These are phyloP conservation scores for Rhodosporidiobolus sp. DNA, from an alignment of 768 basidiomycete genomes.

Conservation along the genomic window DNA sequence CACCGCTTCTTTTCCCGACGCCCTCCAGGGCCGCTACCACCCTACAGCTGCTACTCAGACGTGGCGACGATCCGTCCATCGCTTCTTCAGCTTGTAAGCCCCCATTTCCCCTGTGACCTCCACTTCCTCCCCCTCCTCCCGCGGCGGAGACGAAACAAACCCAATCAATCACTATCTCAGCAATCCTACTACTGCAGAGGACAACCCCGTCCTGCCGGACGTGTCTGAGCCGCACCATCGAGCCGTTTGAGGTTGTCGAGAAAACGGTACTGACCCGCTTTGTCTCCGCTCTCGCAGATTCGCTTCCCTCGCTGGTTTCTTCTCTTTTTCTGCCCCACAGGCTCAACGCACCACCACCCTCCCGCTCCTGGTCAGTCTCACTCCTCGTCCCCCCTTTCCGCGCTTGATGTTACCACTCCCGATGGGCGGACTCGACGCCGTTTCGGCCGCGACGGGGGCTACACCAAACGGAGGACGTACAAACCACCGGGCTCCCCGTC, in stretches of 20 bases:
- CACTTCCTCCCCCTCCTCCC: too few relatives aligned
- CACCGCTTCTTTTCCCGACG: too few relatives aligned
- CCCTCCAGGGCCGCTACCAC: too few relatives aligned
- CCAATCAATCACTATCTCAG: constrained; percentile 35
- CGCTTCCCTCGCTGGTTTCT: too few relatives aligned
- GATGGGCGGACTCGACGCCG: constrained; percentile 35
- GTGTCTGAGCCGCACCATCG: constrained; percentile 19
- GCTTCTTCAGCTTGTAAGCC: background rate
- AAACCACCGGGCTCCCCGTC: constrained; percentile 29
- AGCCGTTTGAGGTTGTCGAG: background rate
- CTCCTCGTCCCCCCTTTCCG: background rate
- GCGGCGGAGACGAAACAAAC: constrained; percentile 23
- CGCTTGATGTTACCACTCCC: constrained; percentile 28
- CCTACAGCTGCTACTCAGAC: too few relatives aligned
- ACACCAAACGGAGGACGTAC: constrained; percentile 33
- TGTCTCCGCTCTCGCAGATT: background rate
- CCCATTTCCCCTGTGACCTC: background rate
- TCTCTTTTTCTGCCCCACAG: background rate
- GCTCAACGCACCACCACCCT: background rate
- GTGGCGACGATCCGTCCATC: too few relatives aligned
- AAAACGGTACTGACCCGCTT: background rate
- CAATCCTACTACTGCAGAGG: constrained; percentile 30
- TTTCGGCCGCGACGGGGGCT: constrained; percentile 12
- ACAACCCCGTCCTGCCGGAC: constrained; percentile 27
- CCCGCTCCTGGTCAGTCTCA: background rate